Evolutionary conservation across 176 grass and related monocot genomes (phyloP).

Genomic region (Neostapfia colusana): DNA sequence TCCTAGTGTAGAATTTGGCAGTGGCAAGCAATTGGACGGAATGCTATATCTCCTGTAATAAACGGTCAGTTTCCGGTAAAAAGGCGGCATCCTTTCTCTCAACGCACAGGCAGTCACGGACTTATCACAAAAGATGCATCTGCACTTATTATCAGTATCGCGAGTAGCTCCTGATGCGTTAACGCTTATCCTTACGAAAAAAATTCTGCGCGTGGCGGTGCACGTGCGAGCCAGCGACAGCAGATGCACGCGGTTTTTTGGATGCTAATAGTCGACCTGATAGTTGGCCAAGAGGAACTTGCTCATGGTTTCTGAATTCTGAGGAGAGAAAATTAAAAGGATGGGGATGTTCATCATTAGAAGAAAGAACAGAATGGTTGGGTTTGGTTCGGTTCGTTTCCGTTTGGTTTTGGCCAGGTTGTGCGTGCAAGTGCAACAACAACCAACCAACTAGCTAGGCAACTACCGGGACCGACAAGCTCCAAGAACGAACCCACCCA

Average conservation of each 20-base stretch:
- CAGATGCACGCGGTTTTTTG: not conserved
- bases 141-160: not conserved
- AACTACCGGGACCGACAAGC: constrained; percentile 29
- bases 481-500: constrained; percentile 19
- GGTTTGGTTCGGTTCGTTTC: not conserved
- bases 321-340: not conserved
- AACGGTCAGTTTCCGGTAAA: no score
- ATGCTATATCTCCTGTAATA: no score
- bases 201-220: constrained; percentile 26
- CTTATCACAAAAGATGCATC: not conserved
- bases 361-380: not conserved
- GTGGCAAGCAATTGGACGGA: no score
- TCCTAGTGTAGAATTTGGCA: no score
- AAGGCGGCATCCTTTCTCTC: not conserved
- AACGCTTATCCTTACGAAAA: constrained; percentile 39
- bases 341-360: not conserved
- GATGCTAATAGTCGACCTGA: not conserved
- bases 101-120: constrained; percentile 6
- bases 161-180: not conserved
- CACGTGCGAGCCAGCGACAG: constrained; percentile 2
- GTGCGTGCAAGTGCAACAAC: constrained; percentile 8
- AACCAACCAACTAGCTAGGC: constrained; percentile 29
- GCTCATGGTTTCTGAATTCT: not conserved
- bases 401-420: not conserved
- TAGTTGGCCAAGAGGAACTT: not conserved